Conservation (phyloP, 2,329 filamentous ascomycete genomes). For the Hymenoscyphus infarciens region DNA sequence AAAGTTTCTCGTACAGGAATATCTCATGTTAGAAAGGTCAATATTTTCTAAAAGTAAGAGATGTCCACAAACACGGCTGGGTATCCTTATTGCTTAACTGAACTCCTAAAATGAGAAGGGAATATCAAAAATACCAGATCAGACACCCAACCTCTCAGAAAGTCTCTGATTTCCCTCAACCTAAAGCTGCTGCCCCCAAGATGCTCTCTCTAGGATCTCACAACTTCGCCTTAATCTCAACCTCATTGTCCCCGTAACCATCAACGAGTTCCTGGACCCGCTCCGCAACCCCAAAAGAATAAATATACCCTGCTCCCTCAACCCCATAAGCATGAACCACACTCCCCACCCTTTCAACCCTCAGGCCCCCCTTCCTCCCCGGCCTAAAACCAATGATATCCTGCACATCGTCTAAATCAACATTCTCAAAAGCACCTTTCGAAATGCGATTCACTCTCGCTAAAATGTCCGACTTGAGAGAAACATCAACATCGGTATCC, state of each 20-base stretch:
- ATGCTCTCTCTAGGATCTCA: background rate
- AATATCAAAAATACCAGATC: no score
- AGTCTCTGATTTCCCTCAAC: no score
- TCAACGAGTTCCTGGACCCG: constrained; percentile 16
- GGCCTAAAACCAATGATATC: constrained; percentile 31
- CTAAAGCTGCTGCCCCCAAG: background rate
- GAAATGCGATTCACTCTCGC: constrained; percentile 28
- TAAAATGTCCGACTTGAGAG: constrained; percentile 27
- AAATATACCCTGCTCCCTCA: constrained; percentile 30
- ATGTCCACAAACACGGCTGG: no score
- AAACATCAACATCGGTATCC: constrained; percentile 25
- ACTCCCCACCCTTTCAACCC: constrained; percentile 26
- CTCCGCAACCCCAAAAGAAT: constrained; percentile 30
- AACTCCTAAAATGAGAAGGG: no score
- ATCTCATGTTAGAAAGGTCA: no score
- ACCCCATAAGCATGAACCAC: constrained; percentile 30
- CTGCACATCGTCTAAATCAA: constrained; percentile 17
- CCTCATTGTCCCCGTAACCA: background rate
- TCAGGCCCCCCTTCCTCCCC: constrained; percentile 26
- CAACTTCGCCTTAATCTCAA: background rate
- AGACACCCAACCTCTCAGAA: no score
- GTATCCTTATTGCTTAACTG: no score
- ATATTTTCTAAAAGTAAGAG: no score
- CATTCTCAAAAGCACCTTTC: constrained; percentile 23
- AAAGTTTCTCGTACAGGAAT: no score